These are phyloP conservation scores for Pulchroboletus neoregius DNA, from an alignment of 1,284 basidiomycete genomes.

Conservation along the genomic window DNA sequence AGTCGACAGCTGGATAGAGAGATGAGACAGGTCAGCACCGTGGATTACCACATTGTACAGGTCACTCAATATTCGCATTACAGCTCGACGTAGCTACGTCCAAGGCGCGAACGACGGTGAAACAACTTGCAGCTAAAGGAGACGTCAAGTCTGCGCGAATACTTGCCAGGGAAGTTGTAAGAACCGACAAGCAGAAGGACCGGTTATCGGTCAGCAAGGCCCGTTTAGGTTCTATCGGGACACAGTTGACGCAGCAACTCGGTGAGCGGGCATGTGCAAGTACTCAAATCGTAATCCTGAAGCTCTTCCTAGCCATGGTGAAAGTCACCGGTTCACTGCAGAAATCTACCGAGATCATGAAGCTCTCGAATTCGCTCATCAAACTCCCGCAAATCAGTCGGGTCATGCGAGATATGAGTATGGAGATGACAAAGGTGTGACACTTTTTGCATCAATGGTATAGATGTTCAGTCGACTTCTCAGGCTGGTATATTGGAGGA, in stretches of 20 bases:
- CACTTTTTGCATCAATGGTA: neutral
- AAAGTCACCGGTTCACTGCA: constrained; percentile 97
- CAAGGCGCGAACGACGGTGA: constrained; percentile 82
- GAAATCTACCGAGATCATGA: constrained; percentile 99
- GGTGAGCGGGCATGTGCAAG: constrained; percentile 53
- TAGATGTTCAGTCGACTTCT: constrained; percentile 8
- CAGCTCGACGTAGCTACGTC: constrained; percentile 81
- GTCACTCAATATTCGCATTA: constrained; percentile 19
- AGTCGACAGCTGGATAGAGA: constrained; percentile 83
- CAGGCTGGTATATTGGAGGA: constrained; percentile 93
- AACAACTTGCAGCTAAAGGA: constrained; percentile 87
- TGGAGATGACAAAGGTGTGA: constrained; percentile 96
- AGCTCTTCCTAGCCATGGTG: constrained; percentile 69
- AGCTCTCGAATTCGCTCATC: constrained; percentile 87
- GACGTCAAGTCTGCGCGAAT: constrained; percentile 92
- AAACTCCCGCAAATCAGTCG: constrained; percentile 90
- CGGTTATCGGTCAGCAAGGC: constrained; percentile 91
- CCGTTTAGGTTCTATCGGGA: constrained; percentile 84
- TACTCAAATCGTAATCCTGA: neutral
- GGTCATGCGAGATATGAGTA: constrained; percentile 95
- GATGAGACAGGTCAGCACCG: constrained; percentile 78
- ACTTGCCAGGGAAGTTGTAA: constrained; percentile 90
- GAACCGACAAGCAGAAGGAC: constrained; percentile 93
- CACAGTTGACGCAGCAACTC: constrained; percentile 90
- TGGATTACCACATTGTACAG: constrained; percentile 13